Percentiles rank a stretch among this genome's conserved stretches.
Evolutionary conservation across 352 stramenopile genomes (phyloP).

Genomic region (Pythium apleroticum): DNA sequence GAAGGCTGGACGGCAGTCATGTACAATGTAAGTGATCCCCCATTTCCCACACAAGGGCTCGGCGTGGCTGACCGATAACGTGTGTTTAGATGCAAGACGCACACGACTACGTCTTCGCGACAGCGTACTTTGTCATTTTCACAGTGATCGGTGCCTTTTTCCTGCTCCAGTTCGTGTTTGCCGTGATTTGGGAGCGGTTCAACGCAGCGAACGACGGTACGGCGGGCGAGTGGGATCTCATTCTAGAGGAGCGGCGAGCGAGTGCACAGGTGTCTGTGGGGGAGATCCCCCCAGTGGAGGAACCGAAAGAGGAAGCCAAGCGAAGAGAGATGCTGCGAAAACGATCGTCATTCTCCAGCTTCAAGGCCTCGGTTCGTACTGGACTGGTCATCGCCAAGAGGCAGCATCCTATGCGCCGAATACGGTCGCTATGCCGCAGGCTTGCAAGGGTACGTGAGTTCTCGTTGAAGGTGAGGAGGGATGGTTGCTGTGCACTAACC

Average conservation of each 20-base stretch:
- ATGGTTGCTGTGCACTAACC: neutral
- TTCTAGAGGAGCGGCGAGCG: conserved; percentile 30
- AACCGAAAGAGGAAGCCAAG: neutral
- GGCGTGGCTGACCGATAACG: neutral
- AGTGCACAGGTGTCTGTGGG: conserved; percentile 9
- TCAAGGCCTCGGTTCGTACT: conserved; percentile 20
- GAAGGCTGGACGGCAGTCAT: conserved; percentile 89
- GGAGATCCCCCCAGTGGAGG: neutral
- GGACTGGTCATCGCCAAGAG: conserved; percentile 26
- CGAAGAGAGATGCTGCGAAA: neutral
- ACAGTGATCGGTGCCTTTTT: conserved; percentile 84
- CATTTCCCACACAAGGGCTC: no score
- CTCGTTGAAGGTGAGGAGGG: neutral
- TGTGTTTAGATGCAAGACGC: conserved; percentile 24
- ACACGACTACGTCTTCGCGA: conserved; percentile 38
- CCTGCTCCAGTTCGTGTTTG: conserved; percentile 80
- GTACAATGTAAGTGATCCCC: conserved; percentile 54
- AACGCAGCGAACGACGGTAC: conserved; percentile 45
- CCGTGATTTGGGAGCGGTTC: conserved; percentile 70
- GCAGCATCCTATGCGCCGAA: conserved; percentile 17
- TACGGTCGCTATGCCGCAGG: conserved; percentile 24
- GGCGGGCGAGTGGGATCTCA: conserved; percentile 40
- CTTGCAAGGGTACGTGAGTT: conserved; percentile 29
- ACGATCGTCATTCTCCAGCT: conserved; percentile 14
- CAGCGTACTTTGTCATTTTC: conserved; percentile 77